Percentiles rank a stretch among this genome's conserved stretches.
phyloP scores from a whole-genome alignment of 2,329 filamentous ascomycete species.

The Ophiostoma ulmi region DNA sequence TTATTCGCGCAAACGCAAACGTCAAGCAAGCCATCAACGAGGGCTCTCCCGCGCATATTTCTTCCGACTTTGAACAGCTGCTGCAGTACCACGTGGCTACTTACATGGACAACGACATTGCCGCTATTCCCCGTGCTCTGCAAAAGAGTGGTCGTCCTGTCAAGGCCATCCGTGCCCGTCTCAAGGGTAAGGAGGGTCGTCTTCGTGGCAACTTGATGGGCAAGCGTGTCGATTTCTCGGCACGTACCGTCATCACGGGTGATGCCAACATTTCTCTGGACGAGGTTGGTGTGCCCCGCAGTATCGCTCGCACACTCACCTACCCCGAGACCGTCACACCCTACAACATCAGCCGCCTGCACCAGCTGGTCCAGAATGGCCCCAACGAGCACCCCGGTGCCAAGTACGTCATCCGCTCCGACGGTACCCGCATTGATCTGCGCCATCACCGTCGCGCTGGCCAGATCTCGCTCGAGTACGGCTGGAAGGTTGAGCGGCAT shows the following conservation, averaged over 20 bases:
- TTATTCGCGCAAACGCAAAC: slow-evolving; percentile 94
- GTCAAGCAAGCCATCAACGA: slow-evolving; percentile 86
- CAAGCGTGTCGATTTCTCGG: slow-evolving; percentile 98
- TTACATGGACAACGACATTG: slow-evolving; percentile 99
- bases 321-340: slow-evolving; percentile 97
- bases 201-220: slow-evolving; percentile 98
- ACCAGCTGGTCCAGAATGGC: slow-evolving; percentile 83
- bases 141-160: slow-evolving; percentile 96
- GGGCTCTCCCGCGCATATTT: slow-evolving; percentile 85
- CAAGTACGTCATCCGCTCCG: slow-evolving; percentile 90
- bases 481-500: slow-evolving; percentile 98
- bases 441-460: slow-evolving; percentile 86
- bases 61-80: slow-evolving; percentile 82
- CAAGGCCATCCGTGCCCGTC: slow-evolving; percentile 90
- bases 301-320: slow-evolving; percentile 86
- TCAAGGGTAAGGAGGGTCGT: slow-evolving; percentile 99
- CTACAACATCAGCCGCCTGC: slow-evolving; percentile 93
- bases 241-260: slow-evolving; percentile 98
- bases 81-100: slow-evolving; percentile 98
- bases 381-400: slow-evolving; percentile 94
- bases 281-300: slow-evolving; percentile 92
- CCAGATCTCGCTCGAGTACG: slow-evolving; percentile 83
- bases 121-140: slow-evolving; percentile 85
- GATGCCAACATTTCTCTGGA: slow-evolving; percentile 95
- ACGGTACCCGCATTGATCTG: slow-evolving; percentile 90